Evolutionary conservation across 2,329 filamentous ascomycete genomes (phyloP).

Genomic region (Neoscytalidium dimidiatum): DNA sequence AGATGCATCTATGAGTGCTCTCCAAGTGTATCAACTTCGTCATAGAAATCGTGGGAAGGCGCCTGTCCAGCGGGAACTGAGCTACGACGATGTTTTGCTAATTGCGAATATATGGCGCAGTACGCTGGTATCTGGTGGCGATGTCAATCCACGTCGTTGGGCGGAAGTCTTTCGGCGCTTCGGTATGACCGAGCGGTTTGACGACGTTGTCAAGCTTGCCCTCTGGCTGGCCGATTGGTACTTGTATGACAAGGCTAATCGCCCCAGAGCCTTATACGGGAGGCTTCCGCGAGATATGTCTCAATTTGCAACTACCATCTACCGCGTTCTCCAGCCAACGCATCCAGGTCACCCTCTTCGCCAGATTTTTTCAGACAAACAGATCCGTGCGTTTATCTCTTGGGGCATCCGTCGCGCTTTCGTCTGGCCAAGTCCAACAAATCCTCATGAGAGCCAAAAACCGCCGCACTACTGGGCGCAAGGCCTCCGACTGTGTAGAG

Average conservation of each 20-base stretch:
- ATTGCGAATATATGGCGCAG: constrained; percentile 51
- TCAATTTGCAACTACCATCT: neutral
- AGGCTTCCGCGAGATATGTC: neutral
- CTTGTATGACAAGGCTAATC: neutral
- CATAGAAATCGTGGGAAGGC: neutral
- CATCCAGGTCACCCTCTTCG: constrained; percentile 30
- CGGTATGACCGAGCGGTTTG: constrained; percentile 57
- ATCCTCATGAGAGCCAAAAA: constrained; percentile 26
- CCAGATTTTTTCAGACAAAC: constrained; percentile 27
- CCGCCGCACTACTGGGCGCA: constrained; percentile 28
- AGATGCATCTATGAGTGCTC: constrained; percentile 44
- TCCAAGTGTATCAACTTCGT: constrained; percentile 36
- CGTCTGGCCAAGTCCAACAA: constrained; percentile 25
- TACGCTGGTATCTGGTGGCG: constrained; percentile 47
- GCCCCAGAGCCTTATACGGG: neutral
- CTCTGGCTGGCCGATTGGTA: constrained; percentile 52
- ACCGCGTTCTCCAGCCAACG: neutral
- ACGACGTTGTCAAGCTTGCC: constrained; percentile 54
- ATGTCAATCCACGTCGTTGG: constrained; percentile 53
- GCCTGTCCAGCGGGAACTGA: neutral
- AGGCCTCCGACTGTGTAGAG: constrained; percentile 31
- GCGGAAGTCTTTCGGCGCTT: constrained; percentile 60
- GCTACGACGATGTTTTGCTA: constrained; percentile 42
- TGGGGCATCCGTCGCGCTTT: constrained; percentile 38
- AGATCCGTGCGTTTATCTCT: constrained; percentile 33